Base-by-base conservation (phyloP, 2,329 filamentous ascomycete genomes). In the Xylariaceae sp. region DNA sequence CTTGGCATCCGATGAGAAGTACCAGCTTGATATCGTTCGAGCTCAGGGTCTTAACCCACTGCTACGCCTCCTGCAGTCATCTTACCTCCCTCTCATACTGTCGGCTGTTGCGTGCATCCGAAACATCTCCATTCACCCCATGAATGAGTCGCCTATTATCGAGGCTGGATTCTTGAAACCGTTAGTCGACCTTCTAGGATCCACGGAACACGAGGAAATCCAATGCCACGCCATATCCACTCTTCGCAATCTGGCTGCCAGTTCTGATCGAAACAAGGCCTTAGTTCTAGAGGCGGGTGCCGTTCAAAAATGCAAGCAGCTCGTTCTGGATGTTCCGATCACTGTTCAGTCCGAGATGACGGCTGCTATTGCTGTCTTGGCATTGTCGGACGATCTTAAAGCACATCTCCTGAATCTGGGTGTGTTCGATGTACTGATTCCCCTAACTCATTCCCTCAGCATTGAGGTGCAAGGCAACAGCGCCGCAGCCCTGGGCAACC, bases 281-380 rank as follows among this genome's bases (percentile, higher is more conserved):
- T 82, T 99, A n/a, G 94, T 99, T 1, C 79, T 99, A 53, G 92
- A 97, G 75, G 94, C 94, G 39, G 94, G 94, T 23, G 94, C 94
- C 1, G 94, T 99, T 45, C 92, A 97, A 73, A 97, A 97, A 74
- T 99, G 94, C 85, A 97, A 97, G 76, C 91, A 97, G 72, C 82
- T 99, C 55, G 92, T 99, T 23, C 80, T 99, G 15, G 88, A 95
- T 58, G 94, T 97, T 2, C 92, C 94, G 0, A 82, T 97, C 53
- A 93, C 90, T 45, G 94, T 99, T 2, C 94, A 99, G 73, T 97
- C 92, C 1, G 94, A 99, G 75, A 99, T 99, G 94, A 99, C 94
- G 3, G 94, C 94, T n/a, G 94, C 94, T 1, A 97, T 99, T 74
- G 94, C 94, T 44, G 94, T 99, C 11, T 82, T 99, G 64, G 94